phyloP scores from a whole-genome alignment of 192 early-diverging fungal genomes.

The Lobosporangium transversale region DNA sequence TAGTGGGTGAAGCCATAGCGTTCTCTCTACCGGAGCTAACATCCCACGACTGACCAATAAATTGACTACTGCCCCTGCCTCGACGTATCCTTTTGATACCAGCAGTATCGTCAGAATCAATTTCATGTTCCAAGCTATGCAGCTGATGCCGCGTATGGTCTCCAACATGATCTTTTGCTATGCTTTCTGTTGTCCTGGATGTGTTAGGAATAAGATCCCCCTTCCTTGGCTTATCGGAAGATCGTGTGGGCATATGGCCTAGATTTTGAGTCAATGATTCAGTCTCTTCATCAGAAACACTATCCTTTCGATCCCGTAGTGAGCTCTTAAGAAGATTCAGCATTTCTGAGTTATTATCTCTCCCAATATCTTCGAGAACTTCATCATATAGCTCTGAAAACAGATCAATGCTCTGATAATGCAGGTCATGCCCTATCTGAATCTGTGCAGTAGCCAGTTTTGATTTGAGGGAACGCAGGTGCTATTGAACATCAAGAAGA shows the following conservation, averaged over 20 bases:
- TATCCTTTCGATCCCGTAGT: background rate
- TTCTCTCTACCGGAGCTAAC: conserved; percentile 22
- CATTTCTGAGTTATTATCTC: conserved; percentile 42
- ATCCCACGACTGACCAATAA: conserved; percentile 49
- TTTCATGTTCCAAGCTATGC: conserved; percentile 2
- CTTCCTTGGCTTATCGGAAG: conserved; percentile 41
- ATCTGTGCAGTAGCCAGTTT: conserved; percentile 43
- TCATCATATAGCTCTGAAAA: conserved; percentile 50
- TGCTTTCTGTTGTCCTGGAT: background rate
- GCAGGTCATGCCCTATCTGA: conserved; percentile 42
- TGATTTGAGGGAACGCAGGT: conserved; percentile 37
- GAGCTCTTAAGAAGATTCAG: conserved; percentile 31
- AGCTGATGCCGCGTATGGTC: background rate
- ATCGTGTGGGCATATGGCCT: conserved; percentile 45
- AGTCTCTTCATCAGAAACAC: conserved; percentile 2
- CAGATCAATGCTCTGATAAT: conserved; percentile 33
- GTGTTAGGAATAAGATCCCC: conserved; percentile 15
- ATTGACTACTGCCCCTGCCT: conserved; percentile 17
- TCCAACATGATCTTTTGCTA: background rate
- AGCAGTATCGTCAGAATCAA: conserved; percentile 22
- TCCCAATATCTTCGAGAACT: conserved; percentile 45
- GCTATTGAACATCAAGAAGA: conserved; percentile 11
- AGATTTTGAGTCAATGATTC: background rate
- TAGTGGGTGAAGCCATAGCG: background rate
- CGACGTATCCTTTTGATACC: conserved; percentile 10